Evolutionary conservation across 108 stramenopile species (phyloP), one percentile per base, ranked within the genome.

Genomic region (Nannochloropsis oceanica): DNA sequence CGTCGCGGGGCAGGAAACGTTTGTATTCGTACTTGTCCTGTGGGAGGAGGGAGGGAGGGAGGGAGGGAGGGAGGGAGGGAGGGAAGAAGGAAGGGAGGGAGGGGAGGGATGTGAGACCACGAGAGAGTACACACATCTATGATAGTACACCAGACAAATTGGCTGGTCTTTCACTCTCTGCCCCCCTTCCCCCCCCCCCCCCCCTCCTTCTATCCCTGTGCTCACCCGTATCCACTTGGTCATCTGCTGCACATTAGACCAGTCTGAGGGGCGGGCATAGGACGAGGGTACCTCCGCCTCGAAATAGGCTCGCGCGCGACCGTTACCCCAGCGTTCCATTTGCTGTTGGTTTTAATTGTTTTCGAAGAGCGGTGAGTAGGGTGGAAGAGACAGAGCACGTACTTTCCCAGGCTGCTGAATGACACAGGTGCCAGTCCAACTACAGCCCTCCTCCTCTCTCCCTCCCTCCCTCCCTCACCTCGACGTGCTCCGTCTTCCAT

Each of bases 11-110:
- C 44, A 87, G 83, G 25, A 87, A 88, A 27, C 87, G 84, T 81
- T 50, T 44, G 87, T 84, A 84, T 73, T 88, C 87, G 84, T 88
- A 88, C 87, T 88, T 88, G 84, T 85, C 84, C 80, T 27, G 8
- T 8, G 26, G 3, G 80, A 22, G 24, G 13, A 81, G 13, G 80
- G 25, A 25, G 3, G 7, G 7, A 5, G 80, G 80, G 80, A 26
- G 25, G 25, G 25, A 27, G 25, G 18, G 22, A n/a, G n/a, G n/a
- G 73, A 73, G n/a, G n/a, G n/a, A 25, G 25, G 24, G 25, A 22
- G 0, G 24, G 25, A 25, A 12, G 80, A 25, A 24, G 24, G 24
- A 12, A 25, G 25, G 0, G 80, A 80, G 24, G 20, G 80, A 25
- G 80, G 24, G 25, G 80, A 80, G 20, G 80, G 80, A 24, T 24